These are phyloP conservation scores for Aspergillus terreus DNA, from an alignment of 2,329 filamentous ascomycete species.

Conservation along the genomic window DNA sequence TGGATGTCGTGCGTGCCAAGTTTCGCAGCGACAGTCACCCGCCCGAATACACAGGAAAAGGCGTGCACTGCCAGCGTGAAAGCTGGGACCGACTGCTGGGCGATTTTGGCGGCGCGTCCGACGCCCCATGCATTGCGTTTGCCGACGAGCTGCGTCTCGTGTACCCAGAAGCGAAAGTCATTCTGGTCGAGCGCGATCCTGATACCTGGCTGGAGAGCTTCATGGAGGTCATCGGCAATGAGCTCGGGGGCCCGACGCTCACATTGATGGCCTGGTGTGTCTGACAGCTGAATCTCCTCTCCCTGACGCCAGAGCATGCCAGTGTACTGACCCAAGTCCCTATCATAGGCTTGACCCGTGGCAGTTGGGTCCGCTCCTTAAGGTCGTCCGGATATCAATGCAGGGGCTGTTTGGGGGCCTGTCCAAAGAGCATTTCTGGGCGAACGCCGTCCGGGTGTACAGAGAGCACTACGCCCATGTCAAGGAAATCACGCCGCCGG, in stretches of 20 bases:
- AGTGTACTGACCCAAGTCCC: no score
- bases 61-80: slow-evolving; percentile 25
- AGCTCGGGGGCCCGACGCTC: no score
- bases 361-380: not conserved
- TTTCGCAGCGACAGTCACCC: slow-evolving; percentile 35
- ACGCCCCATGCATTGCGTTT: slow-evolving; percentile 16
- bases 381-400: not conserved
- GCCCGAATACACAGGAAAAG: slow-evolving; percentile 33
- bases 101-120: slow-evolving; percentile 11
- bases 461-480: slow-evolving; percentile 47
- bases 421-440: not conserved
- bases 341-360: not conserved
- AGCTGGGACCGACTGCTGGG: slow-evolving; percentile 6
- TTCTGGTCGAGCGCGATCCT: slow-evolving; percentile 20
- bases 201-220: slow-evolving; percentile 20
- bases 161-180: slow-evolving; percentile 20
- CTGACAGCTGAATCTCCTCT: no score
- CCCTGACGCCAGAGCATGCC: no score
- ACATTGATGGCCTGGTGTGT: no score
- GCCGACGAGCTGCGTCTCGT: slow-evolving; percentile 21
- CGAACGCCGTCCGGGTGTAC: slow-evolving; percentile 8
- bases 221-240: not conserved
- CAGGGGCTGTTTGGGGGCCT: not conserved
- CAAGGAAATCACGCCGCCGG: slow-evolving; percentile 31
- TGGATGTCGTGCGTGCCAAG: slow-evolving; percentile 57